Conservation (phyloP, 352 stramenopile genomes). For the Phytophthora cryptogea region DNA sequence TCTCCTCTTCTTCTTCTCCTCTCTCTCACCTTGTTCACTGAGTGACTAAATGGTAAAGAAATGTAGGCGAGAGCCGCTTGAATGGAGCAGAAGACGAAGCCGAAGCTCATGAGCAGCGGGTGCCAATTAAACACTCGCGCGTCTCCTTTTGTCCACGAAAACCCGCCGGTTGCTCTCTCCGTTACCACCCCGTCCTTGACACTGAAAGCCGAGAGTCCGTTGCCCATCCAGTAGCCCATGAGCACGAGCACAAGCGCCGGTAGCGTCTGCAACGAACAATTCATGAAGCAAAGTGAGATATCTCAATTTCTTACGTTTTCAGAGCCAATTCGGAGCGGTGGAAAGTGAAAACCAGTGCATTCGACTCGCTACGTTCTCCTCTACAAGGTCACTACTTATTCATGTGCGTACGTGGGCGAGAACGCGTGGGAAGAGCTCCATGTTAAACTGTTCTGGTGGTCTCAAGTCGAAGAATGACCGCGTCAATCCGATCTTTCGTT, state of each 20-base stretch:
- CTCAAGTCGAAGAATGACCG: constrained; percentile 16
- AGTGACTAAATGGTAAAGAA: constrained; percentile 65
- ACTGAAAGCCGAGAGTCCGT: constrained; percentile 58
- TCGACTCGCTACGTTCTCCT: background rate
- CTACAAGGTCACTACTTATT: background rate
- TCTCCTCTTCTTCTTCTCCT: background rate
- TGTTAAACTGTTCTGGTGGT: constrained; percentile 32
- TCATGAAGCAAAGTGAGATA: constrained; percentile 3
- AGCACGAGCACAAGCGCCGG: constrained; percentile 67
- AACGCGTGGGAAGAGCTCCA: constrained; percentile 27
- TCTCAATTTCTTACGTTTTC: constrained; percentile 3
- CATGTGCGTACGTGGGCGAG: constrained; percentile 36
- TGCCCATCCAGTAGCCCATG: constrained; percentile 78
- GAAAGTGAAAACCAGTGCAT: background rate
- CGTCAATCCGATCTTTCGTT: background rate
- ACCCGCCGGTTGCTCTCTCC: constrained; percentile 56
- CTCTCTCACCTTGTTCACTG: constrained; percentile 61
- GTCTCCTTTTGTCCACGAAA: constrained; percentile 68
- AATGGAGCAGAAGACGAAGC: constrained; percentile 80
- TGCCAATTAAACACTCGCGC: constrained; percentile 88
- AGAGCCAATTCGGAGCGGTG: constrained; percentile 9
- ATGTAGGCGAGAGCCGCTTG: constrained; percentile 72
- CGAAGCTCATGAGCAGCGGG: constrained; percentile 84
- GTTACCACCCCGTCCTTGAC: constrained; percentile 49
- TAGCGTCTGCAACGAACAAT: constrained; percentile 38